Percentiles rank a stretch among this genome's conserved stretches.
These are phyloP conservation scores for Obelidium mucronatum DNA, from an alignment of 192 early-diverging fungal genomes.

Conservation along the genomic window DNA sequence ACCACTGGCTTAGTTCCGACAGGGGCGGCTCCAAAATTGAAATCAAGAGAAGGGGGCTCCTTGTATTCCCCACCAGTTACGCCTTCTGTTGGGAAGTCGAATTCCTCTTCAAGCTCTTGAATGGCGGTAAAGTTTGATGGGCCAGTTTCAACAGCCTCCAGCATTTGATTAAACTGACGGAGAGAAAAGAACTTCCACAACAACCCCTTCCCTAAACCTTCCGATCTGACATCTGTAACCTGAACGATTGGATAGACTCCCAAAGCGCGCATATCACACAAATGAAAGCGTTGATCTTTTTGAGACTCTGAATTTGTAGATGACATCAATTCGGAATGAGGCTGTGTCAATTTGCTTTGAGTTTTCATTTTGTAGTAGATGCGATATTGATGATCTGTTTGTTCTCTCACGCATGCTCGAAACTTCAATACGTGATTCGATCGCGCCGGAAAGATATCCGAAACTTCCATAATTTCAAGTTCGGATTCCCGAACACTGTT, in stretches of 20 bases:
- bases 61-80: conserved; percentile 21
- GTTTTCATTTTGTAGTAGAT: conserved; percentile 51
- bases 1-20: conserved; percentile 46
- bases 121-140: background rate
- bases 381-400: conserved; percentile 40
- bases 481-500: conserved; percentile 33
- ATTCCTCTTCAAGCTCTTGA: conserved; percentile 24
- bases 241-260: conserved; percentile 62
- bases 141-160: conserved; percentile 28
- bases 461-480: conserved; percentile 49
- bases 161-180: conserved; percentile 50
- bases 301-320: background rate
- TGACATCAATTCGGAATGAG: conserved; percentile 10
- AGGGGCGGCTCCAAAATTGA: conserved; percentile 61
- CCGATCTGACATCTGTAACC: conserved; percentile 58
- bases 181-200: conserved; percentile 63
- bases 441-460: conserved; percentile 48
- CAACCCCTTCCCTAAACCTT: conserved; percentile 50
- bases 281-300: conserved; percentile 22
- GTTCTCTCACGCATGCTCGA: conserved; percentile 50
- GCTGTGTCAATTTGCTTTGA: background rate
- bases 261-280: conserved; percentile 50
- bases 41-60: conserved; percentile 42
- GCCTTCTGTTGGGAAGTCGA: conserved; percentile 47
- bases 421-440: conserved; percentile 56